Conservation (phyloP, 2,329 filamentous ascomycete species). For the Aurifilum marmelostoma region DNA sequence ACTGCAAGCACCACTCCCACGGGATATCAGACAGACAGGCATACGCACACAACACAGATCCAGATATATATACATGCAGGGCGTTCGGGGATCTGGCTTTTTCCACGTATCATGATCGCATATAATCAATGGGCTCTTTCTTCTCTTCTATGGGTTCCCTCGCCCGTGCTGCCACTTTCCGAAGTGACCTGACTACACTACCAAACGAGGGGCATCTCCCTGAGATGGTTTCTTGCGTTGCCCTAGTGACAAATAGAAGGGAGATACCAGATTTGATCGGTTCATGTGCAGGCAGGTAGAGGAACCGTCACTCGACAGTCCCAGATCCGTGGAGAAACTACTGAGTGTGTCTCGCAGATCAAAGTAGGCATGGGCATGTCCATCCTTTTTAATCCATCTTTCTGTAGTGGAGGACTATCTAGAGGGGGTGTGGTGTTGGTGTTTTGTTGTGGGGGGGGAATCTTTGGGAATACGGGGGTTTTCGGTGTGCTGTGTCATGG, state of each 20-base stretch:
- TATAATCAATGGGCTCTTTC: constrained; percentile 26
- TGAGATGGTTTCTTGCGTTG: background rate
- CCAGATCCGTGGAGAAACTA: constrained; percentile 18
- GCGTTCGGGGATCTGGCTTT: background rate
- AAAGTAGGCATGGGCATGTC: background rate
- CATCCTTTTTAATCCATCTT: constrained; percentile 17
- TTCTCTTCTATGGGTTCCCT: constrained; percentile 9
- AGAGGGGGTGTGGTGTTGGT: constrained; percentile 9
- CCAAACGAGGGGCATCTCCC: background rate
- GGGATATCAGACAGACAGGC: background rate
- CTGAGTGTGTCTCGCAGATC: constrained; percentile 18
- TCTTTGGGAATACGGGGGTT: background rate
- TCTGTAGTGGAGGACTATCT: constrained; percentile 19
- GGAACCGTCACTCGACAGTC: constrained; percentile 25
- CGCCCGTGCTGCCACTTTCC: constrained; percentile 6
- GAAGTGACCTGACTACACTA: background rate
- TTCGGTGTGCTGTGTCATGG: constrained; percentile 16
- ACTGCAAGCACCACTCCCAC: background rate
- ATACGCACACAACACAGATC: background rate
- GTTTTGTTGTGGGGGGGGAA: constrained; percentile 9
- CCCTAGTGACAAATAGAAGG: background rate
- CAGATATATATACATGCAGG: constrained; percentile 3
- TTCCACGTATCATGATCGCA: constrained; percentile 19
- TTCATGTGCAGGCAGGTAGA: constrained; percentile 7
- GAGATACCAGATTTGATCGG: background rate